These are phyloP conservation scores for Cadophora gregata DNA, from an alignment of 2,329 filamentous ascomycete genomes.

Conservation along the genomic window DNA sequence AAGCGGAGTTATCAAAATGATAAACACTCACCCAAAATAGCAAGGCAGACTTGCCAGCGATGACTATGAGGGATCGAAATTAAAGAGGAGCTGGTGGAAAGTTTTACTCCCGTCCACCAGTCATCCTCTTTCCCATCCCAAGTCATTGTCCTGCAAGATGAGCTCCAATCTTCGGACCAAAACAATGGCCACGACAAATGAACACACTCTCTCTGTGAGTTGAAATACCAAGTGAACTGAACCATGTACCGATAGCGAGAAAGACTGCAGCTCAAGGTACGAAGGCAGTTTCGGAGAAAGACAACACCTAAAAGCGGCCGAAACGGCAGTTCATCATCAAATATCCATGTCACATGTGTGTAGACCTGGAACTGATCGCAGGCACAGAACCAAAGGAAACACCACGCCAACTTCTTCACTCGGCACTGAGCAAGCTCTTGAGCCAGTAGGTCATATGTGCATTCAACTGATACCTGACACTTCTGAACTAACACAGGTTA, in stretches of 20 bases:
- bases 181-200: neutral
- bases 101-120: neutral
- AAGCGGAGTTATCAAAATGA: neutral
- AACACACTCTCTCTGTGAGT: neutral
- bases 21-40: neutral
- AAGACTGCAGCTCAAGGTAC: conserved; percentile 3
- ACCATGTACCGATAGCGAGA: neutral
- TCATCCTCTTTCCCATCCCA: neutral
- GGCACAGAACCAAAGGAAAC: neutral
- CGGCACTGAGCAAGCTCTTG: neutral
- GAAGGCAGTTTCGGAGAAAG: neutral
- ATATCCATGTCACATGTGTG: neutral
- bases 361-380: neutral
- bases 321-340: neutral
- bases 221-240: neutral
- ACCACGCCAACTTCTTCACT: neutral
- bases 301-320: neutral
- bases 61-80: neutral
- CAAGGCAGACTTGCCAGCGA: neutral
- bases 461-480: neutral
- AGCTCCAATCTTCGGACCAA: neutral
- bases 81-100: neutral
- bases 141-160: neutral
- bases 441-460: neutral
- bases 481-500: neutral